These are phyloP conservation scores for Alisma plantagoaquatica DNA, from an alignment of 106 monocot species.

Conservation along the genomic window DNA sequence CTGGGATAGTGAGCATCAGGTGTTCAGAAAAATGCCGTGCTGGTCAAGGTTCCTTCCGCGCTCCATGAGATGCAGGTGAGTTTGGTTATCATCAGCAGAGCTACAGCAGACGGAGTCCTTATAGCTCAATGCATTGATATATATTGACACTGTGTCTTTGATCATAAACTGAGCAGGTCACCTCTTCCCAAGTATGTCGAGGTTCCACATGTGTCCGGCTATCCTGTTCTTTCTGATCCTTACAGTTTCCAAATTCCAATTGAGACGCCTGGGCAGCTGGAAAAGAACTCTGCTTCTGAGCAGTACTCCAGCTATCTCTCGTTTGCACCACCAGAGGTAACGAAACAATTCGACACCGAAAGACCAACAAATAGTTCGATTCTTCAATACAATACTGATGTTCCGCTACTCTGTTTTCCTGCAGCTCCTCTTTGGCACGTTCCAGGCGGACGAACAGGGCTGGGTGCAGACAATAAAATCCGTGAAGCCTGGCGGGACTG, in stretches of 20 bases:
- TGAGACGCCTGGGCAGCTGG: constrained; percentile 66
- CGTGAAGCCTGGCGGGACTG: constrained; percentile 41
- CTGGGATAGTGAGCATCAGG: constrained; percentile 74
- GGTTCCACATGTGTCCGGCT: constrained; percentile 58
- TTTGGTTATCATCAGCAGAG: no score
- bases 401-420: not conserved
- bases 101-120: no score
- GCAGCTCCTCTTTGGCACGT: constrained; percentile 72
- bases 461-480: constrained; percentile 95
- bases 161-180: constrained; percentile 70
- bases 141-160: no score
- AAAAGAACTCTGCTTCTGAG: constrained; percentile 19
- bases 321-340: constrained; percentile 95
- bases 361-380: no score
- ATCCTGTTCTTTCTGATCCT: constrained; percentile 64
- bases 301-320: constrained; percentile 65
- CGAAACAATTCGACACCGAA: no score
- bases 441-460: constrained; percentile 87
- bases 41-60: constrained; percentile 80
- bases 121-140: no score
- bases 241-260: constrained; percentile 44
- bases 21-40: constrained; percentile 73
- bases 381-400: not conserved
- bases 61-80: constrained; percentile 81
- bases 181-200: constrained; percentile 58